Base-by-base conservation (phyloP, 2,329 filamentous ascomycete species). In the Penicillium sp. region DNA sequence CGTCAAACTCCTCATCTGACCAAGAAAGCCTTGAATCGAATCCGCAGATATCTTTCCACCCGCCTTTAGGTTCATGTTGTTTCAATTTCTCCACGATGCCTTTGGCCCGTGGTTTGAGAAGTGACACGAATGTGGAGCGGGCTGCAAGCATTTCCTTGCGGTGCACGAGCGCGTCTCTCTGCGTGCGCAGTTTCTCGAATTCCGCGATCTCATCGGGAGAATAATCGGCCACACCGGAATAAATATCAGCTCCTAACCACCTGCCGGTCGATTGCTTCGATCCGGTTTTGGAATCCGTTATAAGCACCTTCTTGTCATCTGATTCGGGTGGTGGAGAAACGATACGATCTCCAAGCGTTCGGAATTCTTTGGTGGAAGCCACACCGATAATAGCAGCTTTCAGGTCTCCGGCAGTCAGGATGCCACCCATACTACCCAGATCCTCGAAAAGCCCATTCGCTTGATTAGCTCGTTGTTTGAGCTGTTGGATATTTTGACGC, bases 41-140 rank as follows among this genome's bases (percentile, higher is more conserved):
- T 1, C 77, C 78, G 56, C 78, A 80, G 41, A 79, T 73, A 58
- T 78, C 76, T 56, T 79, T 79, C 72, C 74, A 72, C 40, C 74
- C 72, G 24, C 70, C 71, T 55, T 78, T 78, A 2, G 76, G 74
- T 36, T 78, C 75, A 16, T 67, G 66, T 48, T 76, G 72, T 57
- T 77, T 77, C 39, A 79, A 54, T 27, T 71, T 70, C 41, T 79
- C 77, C 3, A 77, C 66, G 4, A 79, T 67, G 34, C 54, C 67
- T 55, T 75, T 76, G 11, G 72, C 71, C 32, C 76, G 67, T 22
- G 74, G 71, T 18, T 75, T 75, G 29, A 79, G 64, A 13, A 79
- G 62, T 4, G 60, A 64, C n/a, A 79, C 45, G 50, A 80, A 76
- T 7, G 63, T 70, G 31, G 75, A 73, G 13, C 77, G 73, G 18